These are phyloP conservation scores for Mycena galopus DNA, from an alignment of 768 basidiomycete genomes.

Conservation along the genomic window DNA sequence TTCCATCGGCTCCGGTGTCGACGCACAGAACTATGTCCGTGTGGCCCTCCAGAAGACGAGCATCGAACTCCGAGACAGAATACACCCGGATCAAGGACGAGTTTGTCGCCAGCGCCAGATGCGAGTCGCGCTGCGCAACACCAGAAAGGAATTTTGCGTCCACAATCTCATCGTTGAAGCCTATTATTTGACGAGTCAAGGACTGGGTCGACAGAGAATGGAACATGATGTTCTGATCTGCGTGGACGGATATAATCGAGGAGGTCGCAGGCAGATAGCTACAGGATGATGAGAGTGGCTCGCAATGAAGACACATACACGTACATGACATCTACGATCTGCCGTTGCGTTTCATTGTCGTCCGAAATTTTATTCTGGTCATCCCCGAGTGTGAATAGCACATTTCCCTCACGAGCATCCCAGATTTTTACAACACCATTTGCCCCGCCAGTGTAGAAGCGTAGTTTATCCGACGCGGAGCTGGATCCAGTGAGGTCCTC, in stretches of 20 bases:
- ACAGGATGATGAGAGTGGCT: constrained; percentile 25
- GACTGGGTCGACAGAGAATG: constrained; percentile 79
- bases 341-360: constrained; percentile 83
- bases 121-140: constrained; percentile 63
- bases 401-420: constrained; percentile 78
- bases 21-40: constrained; percentile 92
- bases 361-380: constrained; percentile 59
- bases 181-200: constrained; percentile 86
- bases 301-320: constrained; percentile 47
- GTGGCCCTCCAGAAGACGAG: constrained; percentile 89
- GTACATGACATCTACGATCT: constrained; percentile 87
- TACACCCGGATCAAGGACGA: constrained; percentile 96
- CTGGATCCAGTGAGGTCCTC: constrained; percentile 62
- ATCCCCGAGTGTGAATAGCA: constrained; percentile 70
- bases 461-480: constrained; percentile 56
- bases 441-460: constrained; percentile 92
- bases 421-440: constrained; percentile 89
- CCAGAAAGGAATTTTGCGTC: constrained; percentile 83
- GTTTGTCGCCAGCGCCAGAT: constrained; percentile 96
- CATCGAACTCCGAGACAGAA: constrained; percentile 80
- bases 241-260: constrained; percentile 86
- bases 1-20: constrained; percentile 74
- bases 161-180: constrained; percentile 98
- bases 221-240: constrained; percentile 97
- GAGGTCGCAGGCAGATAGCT: constrained; percentile 80